These are phyloP conservation scores for Sphaceloma murrayae DNA, from an alignment of 2,329 filamentous ascomycete genomes.

Conservation along the genomic window DNA sequence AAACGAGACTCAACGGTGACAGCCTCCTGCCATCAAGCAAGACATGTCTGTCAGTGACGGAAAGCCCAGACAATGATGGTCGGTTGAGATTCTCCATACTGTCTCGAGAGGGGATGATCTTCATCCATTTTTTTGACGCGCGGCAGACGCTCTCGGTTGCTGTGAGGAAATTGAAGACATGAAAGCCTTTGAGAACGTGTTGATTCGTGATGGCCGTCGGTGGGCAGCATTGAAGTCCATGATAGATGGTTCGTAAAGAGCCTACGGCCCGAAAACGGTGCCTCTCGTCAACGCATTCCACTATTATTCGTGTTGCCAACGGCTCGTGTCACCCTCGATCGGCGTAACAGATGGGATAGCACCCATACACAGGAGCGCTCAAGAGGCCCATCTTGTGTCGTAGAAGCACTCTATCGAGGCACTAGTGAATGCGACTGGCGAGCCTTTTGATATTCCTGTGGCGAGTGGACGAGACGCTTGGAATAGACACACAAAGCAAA, in stretches of 20 bases:
- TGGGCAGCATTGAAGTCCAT: too few species aligned
- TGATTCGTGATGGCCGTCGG: background rate
- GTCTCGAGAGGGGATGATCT: background rate
- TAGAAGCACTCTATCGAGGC: too few species aligned
- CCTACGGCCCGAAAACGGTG: background rate
- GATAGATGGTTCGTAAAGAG: too few species aligned
- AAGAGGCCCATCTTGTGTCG: too few species aligned
- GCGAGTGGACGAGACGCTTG: too few species aligned
- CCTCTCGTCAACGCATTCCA: background rate
- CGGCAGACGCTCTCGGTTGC: background rate
- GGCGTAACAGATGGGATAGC: too few species aligned
- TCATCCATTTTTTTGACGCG: background rate
- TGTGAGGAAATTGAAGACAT: too few species aligned
- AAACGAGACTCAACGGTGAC: slow-evolving; percentile 1
- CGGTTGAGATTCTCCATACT: background rate
- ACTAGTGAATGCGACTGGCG: too few species aligned
- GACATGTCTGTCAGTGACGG: slow-evolving; percentile 14
- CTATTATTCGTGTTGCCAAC: background rate
- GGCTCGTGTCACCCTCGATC: background rate
- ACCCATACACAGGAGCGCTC: too few species aligned
- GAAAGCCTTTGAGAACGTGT: too few species aligned
- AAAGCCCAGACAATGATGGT: background rate
- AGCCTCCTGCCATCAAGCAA: background rate
- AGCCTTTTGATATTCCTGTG: too few species aligned
- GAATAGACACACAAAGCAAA: too few species aligned